Base-by-base conservation (phyloP, 139 green algal genomes). In the Chlamydomonas eustigma region DNA sequence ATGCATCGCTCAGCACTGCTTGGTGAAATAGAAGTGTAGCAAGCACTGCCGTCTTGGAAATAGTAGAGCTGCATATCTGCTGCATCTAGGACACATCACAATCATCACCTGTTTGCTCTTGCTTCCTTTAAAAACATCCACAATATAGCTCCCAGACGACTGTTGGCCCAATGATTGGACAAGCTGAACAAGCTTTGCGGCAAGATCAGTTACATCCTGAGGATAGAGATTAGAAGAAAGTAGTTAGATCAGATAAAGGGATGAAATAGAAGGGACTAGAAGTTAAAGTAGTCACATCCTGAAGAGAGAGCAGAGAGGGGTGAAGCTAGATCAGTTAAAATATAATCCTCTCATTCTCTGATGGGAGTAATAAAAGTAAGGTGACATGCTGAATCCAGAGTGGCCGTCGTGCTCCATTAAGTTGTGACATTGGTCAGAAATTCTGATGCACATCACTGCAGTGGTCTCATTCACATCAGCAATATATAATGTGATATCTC, bases 171-270 rank as follows among this genome's bases (percentile, higher is more conserved):
- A 18, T 0, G 34, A 64, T 39, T 77, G 72, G 64, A 89, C 79
- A 37, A 90, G 52, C 38, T 75, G 65, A 71, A 89, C 74, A 79
- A 90, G 51, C 51, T 77, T 75, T 35, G n/a, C 38, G 2, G 88
- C 84, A 0, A 51, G 37, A 1, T 75, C 74, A 3, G 82, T 91
- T 52, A 92, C 22, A 44, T 95, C 90, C 33, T 81, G 71, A 1
- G 2, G 24, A 36, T 70, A 24, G n/a, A n/a, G n/a, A n/a, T n/a
- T n/a, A 75, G 58, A 64, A 35, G 67, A 80, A 52, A 78, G 25
- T 8, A 76, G 69, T 35, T 68, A 35, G 3, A 51, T 35, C 74
- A 64, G 32, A 6, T 12, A 28, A 36, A 3, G 33, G 39, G 4
- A 50, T 4, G 36, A 0, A 18, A 35, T 44, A 74, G 24, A 73